Conservation (phyloP, 2,329 filamentous ascomycete species). For the Catunica adiposa region DNA sequence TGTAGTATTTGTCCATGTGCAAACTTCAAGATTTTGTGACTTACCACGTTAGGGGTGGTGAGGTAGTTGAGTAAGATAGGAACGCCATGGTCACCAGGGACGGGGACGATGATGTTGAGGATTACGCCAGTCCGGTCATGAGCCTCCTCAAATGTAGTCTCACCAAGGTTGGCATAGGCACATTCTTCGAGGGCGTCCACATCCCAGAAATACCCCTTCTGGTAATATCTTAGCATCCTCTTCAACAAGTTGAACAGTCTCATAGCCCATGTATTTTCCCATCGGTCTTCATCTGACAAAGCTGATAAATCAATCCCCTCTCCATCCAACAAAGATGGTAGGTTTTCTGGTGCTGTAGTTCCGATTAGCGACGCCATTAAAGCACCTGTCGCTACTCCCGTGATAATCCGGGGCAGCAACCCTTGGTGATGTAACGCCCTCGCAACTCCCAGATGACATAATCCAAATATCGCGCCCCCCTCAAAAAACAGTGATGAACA, state of each 20-base stretch:
- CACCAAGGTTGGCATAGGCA: conserved; percentile 69
- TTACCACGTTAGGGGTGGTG: conserved; percentile 78
- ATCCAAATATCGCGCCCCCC: conserved; percentile 77
- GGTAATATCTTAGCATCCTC: conserved; percentile 50
- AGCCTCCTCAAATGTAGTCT: conserved; percentile 85
- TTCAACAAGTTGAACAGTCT: conserved; percentile 38
- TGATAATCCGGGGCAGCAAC: conserved; percentile 74
- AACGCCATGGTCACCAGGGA: conserved; percentile 54
- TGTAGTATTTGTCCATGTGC: no score
- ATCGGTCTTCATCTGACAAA: conserved; percentile 35
- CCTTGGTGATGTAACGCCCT: conserved; percentile 71
- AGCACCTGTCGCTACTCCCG: conserved; percentile 78
- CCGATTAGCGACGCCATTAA: conserved; percentile 78
- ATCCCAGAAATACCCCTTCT: conserved; percentile 72
- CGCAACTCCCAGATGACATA: conserved; percentile 81
- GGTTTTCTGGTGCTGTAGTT: conserved; percentile 71
- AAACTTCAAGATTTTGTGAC: conserved; percentile 22
- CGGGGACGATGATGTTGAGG: conserved; percentile 81
- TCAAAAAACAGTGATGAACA: conserved; percentile 73
- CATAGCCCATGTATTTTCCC: conserved; percentile 8
- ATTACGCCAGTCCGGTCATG: conserved; percentile 72
- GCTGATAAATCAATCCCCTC: conserved; percentile 70
- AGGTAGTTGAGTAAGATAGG: conserved; percentile 82
- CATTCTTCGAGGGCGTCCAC: conserved; percentile 68
- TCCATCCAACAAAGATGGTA: conserved; percentile 59